Percentiles rank a stretch among this genome's conserved stretches.
These are phyloP conservation scores for Macrolepiota fuliginosa DNA, from an alignment of 768 basidiomycete genomes.

Conservation along the genomic window DNA sequence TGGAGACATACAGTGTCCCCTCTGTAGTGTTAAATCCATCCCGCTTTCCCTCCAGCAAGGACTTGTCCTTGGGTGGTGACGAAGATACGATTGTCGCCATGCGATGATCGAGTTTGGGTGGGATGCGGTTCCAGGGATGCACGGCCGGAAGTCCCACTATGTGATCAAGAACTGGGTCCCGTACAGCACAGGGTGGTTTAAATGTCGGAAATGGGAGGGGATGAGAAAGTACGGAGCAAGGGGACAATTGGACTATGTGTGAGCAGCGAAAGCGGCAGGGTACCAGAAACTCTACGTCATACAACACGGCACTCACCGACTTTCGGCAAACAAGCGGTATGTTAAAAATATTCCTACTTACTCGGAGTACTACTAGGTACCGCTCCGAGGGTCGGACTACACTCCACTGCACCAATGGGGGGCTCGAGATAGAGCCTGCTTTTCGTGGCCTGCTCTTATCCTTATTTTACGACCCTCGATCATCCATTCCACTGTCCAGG, in stretches of 20 bases:
- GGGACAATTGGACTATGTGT: background rate
- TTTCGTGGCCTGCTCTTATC: no score
- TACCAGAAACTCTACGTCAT: background rate
- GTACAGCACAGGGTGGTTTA: background rate
- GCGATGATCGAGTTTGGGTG: background rate
- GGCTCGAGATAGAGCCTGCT: no score
- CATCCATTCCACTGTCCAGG: no score
- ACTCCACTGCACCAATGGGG: no score
- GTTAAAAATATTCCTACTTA: background rate
- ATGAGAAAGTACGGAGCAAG: background rate
- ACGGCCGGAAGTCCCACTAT: background rate
- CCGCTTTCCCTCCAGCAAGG: slow-evolving; percentile 25
- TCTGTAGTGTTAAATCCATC: slow-evolving; percentile 52
- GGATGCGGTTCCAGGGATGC: background rate
- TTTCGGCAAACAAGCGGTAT: background rate
- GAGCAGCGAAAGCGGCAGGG: background rate
- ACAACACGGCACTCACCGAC: background rate
- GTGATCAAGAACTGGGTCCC: background rate
- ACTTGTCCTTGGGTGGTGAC: slow-evolving; percentile 9
- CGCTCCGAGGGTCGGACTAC: background rate
- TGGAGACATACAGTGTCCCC: slow-evolving; percentile 73
- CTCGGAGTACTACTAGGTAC: background rate
- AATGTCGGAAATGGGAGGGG: background rate
- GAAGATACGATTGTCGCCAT: slow-evolving; percentile 16
- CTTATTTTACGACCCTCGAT: no score